Evolutionary conservation across 163 green algal species (phyloP).

Genomic region (Chlorella variabilis): DNA sequence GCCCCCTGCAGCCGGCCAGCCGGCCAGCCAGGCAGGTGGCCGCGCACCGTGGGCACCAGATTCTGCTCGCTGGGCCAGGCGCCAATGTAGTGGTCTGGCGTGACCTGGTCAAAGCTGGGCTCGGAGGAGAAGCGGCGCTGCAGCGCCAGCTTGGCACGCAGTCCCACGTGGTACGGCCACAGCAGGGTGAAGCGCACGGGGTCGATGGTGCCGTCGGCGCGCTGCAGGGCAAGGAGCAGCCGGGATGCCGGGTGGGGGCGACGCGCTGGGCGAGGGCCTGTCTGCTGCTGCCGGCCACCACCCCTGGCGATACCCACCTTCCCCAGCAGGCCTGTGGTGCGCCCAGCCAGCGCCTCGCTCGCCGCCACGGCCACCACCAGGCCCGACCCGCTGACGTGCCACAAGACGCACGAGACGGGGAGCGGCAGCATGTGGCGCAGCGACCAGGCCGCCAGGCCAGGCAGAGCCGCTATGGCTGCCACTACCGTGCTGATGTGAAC

Average conservation of each 20-base stretch:
- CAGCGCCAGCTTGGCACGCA: constrained; percentile 65
- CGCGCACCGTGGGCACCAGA: constrained; percentile 52
- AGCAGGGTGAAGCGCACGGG: constrained; percentile 40
- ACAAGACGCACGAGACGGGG: constrained; percentile 26
- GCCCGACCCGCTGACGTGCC: constrained; percentile 43
- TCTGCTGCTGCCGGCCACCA: too few species aligned
- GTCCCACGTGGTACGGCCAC: constrained; percentile 69
- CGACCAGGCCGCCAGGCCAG: constrained; percentile 21
- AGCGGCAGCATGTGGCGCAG: constrained; percentile 22
- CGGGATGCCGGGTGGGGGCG: background rate
- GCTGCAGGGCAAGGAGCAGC: constrained; percentile 12
- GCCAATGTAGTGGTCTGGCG: constrained; percentile 42
- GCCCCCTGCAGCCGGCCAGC: background rate
- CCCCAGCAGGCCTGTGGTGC: constrained; percentile 50
- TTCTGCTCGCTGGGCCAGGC: constrained; percentile 57
- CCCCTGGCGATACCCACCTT: constrained; percentile 51
- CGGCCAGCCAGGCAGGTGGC: background rate
- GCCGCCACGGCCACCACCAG: constrained; percentile 46
- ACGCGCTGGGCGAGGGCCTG: background rate
- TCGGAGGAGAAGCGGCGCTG: constrained; percentile 52
- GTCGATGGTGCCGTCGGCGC: constrained; percentile 52
- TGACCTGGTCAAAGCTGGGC: constrained; percentile 44
- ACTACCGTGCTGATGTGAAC: constrained; percentile 50
- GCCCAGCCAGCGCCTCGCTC: constrained; percentile 16
- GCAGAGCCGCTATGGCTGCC: constrained; percentile 31